phyloP scores from a whole-genome alignment of 495 filamentous ascomycete species.

The Lasiosphaeria miniovina region DNA sequence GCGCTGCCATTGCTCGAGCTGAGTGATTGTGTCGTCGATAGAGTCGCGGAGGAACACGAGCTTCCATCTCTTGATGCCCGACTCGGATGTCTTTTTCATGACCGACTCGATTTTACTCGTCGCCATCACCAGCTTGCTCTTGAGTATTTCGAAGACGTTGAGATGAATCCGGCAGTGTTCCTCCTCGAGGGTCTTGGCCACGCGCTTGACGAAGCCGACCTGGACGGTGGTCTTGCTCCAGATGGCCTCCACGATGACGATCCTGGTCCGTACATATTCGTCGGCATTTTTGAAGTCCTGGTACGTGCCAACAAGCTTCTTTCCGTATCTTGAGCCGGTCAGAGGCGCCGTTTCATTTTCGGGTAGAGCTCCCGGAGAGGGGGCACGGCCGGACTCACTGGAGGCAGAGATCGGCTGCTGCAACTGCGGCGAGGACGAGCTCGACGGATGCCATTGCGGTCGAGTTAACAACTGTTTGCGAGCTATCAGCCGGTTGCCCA shows the following conservation, averaged over 20 bases:
- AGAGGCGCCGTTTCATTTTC: not conserved
- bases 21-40: slow-evolving; percentile 30
- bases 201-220: slow-evolving; percentile 33
- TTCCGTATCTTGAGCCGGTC: not conserved
- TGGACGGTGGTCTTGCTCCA: slow-evolving; percentile 34
- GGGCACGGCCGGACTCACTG: not conserved
- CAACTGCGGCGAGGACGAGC: slow-evolving; percentile 2
- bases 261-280: slow-evolving; percentile 29
- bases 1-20: slow-evolving; percentile 40
- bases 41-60: not conserved
- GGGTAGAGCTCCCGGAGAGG: not conserved
- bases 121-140: slow-evolving; percentile 2
- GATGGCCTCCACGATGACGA: slow-evolving; percentile 31
- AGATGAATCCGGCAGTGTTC: slow-evolving; percentile 21
- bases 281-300: slow-evolving; percentile 17
- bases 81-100: slow-evolving; percentile 12
- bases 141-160: slow-evolving; percentile 3
- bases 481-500: no score
- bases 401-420: slow-evolving; percentile 3
- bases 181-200: slow-evolving; percentile 33
- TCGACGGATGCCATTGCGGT: not conserved
- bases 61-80: slow-evolving; percentile 2
- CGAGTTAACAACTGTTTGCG: not conserved
- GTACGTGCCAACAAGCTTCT: not conserved
- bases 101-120: slow-evolving; percentile 1